These are phyloP conservation scores for Fusarium gaditjirri DNA, from an alignment of 2,329 filamentous ascomycete genomes.

Conservation along the genomic window DNA sequence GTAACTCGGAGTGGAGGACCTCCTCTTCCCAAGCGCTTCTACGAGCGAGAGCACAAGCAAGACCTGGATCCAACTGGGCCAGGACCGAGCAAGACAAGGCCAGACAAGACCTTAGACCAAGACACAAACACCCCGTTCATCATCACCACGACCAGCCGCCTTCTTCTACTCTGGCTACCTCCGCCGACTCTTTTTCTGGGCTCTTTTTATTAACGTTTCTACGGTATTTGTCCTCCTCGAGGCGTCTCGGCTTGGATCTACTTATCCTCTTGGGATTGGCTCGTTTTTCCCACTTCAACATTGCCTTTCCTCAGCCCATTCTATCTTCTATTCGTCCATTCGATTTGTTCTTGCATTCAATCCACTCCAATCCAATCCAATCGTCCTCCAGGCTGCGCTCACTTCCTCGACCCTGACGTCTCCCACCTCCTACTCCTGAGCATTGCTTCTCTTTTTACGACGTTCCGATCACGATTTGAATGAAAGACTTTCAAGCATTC, in stretches of 20 bases:
- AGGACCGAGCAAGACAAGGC: conserved; percentile 16
- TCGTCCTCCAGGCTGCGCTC: conserved; percentile 25
- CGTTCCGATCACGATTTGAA: conserved; percentile 28
- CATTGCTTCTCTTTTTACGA: conserved; percentile 11
- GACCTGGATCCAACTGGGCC: conserved; percentile 1
- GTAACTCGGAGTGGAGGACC: conserved; percentile 28
- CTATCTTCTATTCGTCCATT: conserved; percentile 21
- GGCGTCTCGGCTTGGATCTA: conserved; percentile 14
- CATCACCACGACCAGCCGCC: conserved; percentile 34
- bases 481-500: conserved; percentile 27
- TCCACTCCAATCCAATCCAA: conserved; percentile 32
- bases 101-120: conserved; percentile 22
- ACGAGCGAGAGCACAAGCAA: conserved; percentile 19
- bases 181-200: conserved; percentile 8
- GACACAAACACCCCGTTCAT: conserved; percentile 36
- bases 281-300: conserved; percentile 26
- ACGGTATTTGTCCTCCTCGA: conserved; percentile 11
- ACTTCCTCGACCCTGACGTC: conserved; percentile 22
- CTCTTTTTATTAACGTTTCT: conserved; percentile 18
- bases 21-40: conserved; percentile 40
- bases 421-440: conserved; percentile 4
- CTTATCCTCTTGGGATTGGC: conserved; percentile 27
- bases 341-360: conserved; percentile 21
- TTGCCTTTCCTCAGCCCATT: conserved; percentile 33
- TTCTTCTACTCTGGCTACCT: conserved; percentile 23